Evolutionary conservation across 352 stramenopile genomes (phyloP), one percentile per base, ranked within the genome.

Genomic region (Globisporangium canariense): DNA sequence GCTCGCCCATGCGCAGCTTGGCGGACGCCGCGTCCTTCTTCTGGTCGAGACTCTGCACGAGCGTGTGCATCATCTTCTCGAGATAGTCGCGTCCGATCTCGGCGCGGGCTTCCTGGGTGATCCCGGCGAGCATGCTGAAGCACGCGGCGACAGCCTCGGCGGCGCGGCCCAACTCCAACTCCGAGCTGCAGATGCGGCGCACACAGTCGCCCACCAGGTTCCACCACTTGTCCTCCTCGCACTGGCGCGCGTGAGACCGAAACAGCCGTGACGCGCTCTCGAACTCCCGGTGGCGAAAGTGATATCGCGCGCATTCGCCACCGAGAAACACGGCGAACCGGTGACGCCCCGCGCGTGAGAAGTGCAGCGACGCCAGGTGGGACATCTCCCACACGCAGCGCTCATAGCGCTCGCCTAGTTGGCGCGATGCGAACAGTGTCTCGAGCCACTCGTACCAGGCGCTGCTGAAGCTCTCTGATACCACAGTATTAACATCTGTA

Each of bases 161-260:
- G 4, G 76, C 77, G 14, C 78, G 75, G 10, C 80, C 81, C 2
- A 89, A 66, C 16, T 74, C 73, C 13, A 92, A 56, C 53, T 92
- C 80, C 5, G 77, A 65, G 20, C 72, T 74, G 61, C 80, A 91
- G 47, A 93, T 87, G 52, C 70, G 68, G 2, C 68, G 76, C 10
- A 88, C 72, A 54, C 71, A 87, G 51, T 76, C 75, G 36, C 70
- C 71, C 59, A 86, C 79, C 13, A 92, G 81, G 2, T 28, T 38
- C 76, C 78, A 90, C 86, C 86, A 94, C 11, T 88, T 85, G 67
- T 94, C 86, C 66, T 89, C 79, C 58, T 91, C 74, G 47, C 79
- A 89, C 68, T 91, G 86, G 4, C 80, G 76, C 9, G 81, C 77
- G 9, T 91, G 77, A 0, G 81, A 89, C 4, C 83, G 79, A n/a